These are phyloP conservation scores for Fusarium penzigii DNA, from an alignment of 2,329 filamentous ascomycete genomes.

Conservation along the genomic window DNA sequence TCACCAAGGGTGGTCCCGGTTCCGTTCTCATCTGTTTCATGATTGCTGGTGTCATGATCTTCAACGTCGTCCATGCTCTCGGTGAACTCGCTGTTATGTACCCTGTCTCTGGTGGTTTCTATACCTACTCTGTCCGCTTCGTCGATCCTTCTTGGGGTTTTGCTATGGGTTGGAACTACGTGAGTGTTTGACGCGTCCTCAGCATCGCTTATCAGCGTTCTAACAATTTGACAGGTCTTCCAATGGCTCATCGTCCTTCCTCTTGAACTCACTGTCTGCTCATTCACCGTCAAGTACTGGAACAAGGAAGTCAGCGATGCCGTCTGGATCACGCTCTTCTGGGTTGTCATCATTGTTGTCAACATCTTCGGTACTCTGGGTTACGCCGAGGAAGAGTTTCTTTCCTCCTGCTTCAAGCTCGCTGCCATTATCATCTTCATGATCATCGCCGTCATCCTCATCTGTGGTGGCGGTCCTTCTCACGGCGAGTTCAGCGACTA, in stretches of 20 bases:
- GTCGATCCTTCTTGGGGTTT: slow-evolving; percentile 63
- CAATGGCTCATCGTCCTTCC: slow-evolving; percentile 53
- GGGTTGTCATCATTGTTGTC: slow-evolving; percentile 49
- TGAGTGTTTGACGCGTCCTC: not conserved
- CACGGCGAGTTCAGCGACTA: slow-evolving; percentile 42
- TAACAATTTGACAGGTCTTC: slow-evolving; percentile 34
- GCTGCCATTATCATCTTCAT: slow-evolving; percentile 62
- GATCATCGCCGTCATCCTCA: slow-evolving; percentile 58
- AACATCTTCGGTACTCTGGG: slow-evolving; percentile 58
- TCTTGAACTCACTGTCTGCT: slow-evolving; percentile 52
- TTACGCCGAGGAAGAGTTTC: slow-evolving; percentile 58
- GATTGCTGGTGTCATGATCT: slow-evolving; percentile 62
- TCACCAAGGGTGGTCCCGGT: slow-evolving; percentile 51
- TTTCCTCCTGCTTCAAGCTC: slow-evolving; percentile 57
- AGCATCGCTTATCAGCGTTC: not conserved
- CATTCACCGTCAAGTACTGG: slow-evolving; percentile 55
- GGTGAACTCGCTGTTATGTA: slow-evolving; percentile 64
- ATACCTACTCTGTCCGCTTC: slow-evolving; percentile 61
- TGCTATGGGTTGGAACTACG: slow-evolving; percentile 49
- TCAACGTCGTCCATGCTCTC: slow-evolving; percentile 61
- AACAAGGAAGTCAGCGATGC: slow-evolving; percentile 45
- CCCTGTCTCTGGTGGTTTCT: slow-evolving; percentile 64
- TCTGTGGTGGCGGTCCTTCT: slow-evolving; percentile 58
- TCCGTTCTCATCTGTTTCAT: slow-evolving; percentile 51
- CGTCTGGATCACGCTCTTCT: slow-evolving; percentile 57